Conservation (phyloP, 2,329 filamentous ascomycete species). For the Ophiostoma novo-ulmi region DNA sequence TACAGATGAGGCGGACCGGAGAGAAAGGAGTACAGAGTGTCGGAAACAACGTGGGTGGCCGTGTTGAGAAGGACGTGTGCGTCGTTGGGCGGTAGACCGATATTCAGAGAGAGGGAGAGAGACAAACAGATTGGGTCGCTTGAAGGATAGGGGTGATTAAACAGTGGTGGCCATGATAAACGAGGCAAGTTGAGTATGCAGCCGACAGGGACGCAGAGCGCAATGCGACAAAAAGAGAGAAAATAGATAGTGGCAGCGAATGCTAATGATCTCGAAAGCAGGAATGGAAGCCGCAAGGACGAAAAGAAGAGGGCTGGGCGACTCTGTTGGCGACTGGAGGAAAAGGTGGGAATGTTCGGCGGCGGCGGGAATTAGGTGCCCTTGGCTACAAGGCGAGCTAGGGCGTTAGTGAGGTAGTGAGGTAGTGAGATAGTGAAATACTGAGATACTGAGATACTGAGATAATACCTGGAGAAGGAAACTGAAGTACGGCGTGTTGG, state of each 20-base stretch:
- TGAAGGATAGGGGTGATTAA: constrained; percentile 15
- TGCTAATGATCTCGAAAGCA: constrained; percentile 10
- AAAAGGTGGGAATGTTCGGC: constrained; percentile 24
- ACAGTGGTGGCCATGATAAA: constrained; percentile 21
- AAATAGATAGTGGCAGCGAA: not conserved
- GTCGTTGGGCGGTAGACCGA: not conserved
- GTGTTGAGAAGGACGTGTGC: constrained; percentile 12
- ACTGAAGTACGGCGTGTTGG: not conserved
- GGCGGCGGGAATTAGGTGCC: constrained; percentile 23
- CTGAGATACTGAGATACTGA: no score
- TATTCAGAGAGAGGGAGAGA: not conserved
- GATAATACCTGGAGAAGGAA: not conserved
- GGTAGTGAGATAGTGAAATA: no score
- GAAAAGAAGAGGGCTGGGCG: constrained; percentile 16
- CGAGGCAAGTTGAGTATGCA: not conserved
- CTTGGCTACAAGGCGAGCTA: constrained; percentile 16
- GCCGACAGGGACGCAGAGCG: not conserved
- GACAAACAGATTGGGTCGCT: constrained; percentile 1
- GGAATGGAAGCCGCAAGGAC: not conserved
- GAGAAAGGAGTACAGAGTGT: not conserved
- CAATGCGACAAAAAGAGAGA: not conserved
- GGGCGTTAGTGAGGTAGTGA: constrained; percentile 6
- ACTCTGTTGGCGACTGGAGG: constrained; percentile 19
- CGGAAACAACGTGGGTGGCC: not conserved
- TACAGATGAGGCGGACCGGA: not conserved